Evolutionary conservation across 495 filamentous ascomycete species (phyloP).

Genomic region (Aspergillus sparsus): DNA sequence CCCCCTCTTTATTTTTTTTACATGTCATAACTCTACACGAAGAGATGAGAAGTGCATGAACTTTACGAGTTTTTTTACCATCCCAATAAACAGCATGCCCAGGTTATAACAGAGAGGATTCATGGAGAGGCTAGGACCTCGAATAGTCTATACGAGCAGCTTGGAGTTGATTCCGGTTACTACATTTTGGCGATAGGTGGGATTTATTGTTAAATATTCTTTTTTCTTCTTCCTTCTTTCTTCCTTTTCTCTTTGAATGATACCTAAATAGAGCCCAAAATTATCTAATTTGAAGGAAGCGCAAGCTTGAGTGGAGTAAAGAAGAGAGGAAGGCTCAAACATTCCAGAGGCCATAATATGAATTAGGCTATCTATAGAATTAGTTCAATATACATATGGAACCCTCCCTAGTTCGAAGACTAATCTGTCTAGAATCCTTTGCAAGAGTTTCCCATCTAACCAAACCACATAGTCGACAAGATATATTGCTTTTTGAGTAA

Average conservation of each 20-base stretch:
- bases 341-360: not conserved
- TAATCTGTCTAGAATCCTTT: conserved; percentile 2
- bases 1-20: conserved; percentile 10
- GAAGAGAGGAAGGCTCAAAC: too few relatives aligned
- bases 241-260: conserved; percentile 1
- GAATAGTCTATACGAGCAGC: not conserved
- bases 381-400: conserved; percentile 17
- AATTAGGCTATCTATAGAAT: conserved; percentile 2
- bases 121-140: not conserved
- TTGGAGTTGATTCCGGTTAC: conserved; percentile 1
- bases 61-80: not conserved
- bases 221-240: not conserved
- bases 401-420: not conserved
- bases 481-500: conserved; percentile 16
- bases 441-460: not conserved
- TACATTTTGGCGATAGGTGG: not conserved
- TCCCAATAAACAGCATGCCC: too few relatives aligned
- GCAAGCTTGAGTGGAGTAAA: not conserved
- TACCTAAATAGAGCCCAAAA: not conserved
- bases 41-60: conserved; percentile 6
- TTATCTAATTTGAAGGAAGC: not conserved
- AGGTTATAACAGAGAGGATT: not conserved
- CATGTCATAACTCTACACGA: conserved; percentile 1
- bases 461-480: conserved; percentile 4
- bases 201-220: not conserved